Evolutionary conservation across 148 eudicot species (phyloP), one percentile per base, ranked within the genome.

Genomic region (Vaccinium myrtillus): DNA sequence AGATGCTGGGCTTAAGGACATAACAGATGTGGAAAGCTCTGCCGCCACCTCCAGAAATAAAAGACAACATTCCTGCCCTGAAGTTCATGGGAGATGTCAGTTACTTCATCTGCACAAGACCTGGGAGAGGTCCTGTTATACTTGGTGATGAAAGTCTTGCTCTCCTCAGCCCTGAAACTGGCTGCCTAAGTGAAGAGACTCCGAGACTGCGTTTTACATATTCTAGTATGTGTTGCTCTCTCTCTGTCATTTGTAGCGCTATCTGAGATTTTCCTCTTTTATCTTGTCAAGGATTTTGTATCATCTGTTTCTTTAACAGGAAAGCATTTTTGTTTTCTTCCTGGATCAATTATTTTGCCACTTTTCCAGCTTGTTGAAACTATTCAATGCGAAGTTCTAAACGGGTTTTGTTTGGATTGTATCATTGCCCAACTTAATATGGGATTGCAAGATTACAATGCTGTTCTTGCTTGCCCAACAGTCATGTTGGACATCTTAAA

Each of bases 31-130:
- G 43, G 95, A 96, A 96, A 85, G 89, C 91, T 48, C 86, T 96
- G 82, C 58, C 92, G 25, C 89, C 90, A 32, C 99, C 98, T 81
- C 90, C 92, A 32, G 98, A 92, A 86, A 32, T 86, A n/a, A 94
- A 92, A 84, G 90, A 84, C 8, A 87, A 83, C 63, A 51, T 61
- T 27, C 83, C 91, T 12, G 58, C 91, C 81, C 92, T 90, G 79
- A 94, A 87, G 87, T 81, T 81, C 81, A 88, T 81, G 36, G 99
- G 99, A 67, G 98, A 94, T 51, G 94, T 96, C 53, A 90, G 91
- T 79, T 94, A 96, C 84, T 96, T 96, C 84, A 96, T 96, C 85
- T 96, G 98, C 88, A 96, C 99, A 75, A 91, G 90, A 76, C 98
- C 97, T 59, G 98, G 99, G 61, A 91, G 87, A 73, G 99, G 98